Percentiles rank a stretch among this genome's conserved stretches.
Conservation (phyloP, 192 early-diverging fungal genomes). For the Entrophospora sp. region DNA sequence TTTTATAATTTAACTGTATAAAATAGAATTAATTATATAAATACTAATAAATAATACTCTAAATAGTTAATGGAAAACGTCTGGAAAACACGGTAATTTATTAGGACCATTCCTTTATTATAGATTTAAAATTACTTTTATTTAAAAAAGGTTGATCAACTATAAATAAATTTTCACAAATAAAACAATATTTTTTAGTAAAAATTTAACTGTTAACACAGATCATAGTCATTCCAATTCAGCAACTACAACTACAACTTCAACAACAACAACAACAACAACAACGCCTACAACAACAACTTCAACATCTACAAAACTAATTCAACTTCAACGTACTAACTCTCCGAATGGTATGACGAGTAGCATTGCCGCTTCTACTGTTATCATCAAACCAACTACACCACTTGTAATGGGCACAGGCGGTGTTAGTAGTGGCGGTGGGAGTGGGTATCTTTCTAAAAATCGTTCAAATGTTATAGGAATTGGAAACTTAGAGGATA, state of each 20-base stretch:
- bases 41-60: no score
- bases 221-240: neutral
- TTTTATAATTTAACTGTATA: no score
- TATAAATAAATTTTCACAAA: no score
- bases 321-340: slow-evolving; percentile 20
- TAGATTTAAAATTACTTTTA: no score
- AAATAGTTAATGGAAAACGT: no score
- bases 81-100: no score
- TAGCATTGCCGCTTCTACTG: slow-evolving; percentile 4
- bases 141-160: no score
- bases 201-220: slow-evolving; percentile 19
- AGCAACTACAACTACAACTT: slow-evolving; percentile 12
- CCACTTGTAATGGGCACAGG: slow-evolving; percentile 7
- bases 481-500: slow-evolving; percentile 6
- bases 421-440: neutral
- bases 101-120: no score
- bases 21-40: no score
- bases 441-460: slow-evolving; percentile 11
- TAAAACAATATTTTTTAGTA: no score
- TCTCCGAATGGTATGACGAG: slow-evolving; percentile 16
- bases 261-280: slow-evolving; percentile 5
- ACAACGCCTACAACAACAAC: slow-evolving; percentile 11
- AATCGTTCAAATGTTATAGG: slow-evolving; percentile 4
- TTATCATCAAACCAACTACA: slow-evolving; percentile 18
- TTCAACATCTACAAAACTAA: slow-evolving; percentile 18